Conservation (phyloP, 2,329 filamentous ascomycete genomes). For the Metarhizium guizhouense region DNA sequence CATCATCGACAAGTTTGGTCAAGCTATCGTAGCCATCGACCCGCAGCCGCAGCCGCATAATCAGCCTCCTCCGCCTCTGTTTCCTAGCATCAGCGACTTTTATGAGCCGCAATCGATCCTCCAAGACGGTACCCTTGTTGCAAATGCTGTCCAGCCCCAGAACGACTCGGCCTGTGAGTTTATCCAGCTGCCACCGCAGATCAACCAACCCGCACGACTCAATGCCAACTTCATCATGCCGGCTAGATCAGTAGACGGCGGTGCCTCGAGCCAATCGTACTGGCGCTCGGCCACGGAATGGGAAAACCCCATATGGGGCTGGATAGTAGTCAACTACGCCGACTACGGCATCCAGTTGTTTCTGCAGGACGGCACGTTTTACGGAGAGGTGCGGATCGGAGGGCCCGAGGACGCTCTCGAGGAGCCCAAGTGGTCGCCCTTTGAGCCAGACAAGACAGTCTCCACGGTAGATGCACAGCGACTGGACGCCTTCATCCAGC, state of each 20-base stretch:
- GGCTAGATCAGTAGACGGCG: not conserved
- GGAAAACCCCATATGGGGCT: slow-evolving; percentile 33
- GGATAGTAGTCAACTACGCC: slow-evolving; percentile 32
- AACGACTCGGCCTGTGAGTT: slow-evolving; percentile 20
- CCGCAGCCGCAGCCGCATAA: slow-evolving; percentile 5
- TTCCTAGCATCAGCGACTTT: slow-evolving; percentile 26
- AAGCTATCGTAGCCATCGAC: slow-evolving; percentile 25
- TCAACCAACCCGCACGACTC: slow-evolving; percentile 29
- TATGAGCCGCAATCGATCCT: slow-evolving; percentile 18
- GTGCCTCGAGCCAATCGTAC: not conserved
- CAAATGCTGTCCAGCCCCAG: slow-evolving; percentile 16
- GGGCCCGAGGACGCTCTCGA: slow-evolving; percentile 15
- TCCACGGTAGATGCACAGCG: slow-evolving; percentile 9
- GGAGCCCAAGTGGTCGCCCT: slow-evolving; percentile 25
- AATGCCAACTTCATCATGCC: slow-evolving; percentile 24
- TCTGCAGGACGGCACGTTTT: slow-evolving; percentile 29
- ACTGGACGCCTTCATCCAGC: slow-evolving; percentile 19
- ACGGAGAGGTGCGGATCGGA: slow-evolving; percentile 29
- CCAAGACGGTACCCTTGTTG: slow-evolving; percentile 6
- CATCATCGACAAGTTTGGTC: slow-evolving; percentile 41
- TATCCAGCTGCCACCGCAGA: slow-evolving; percentile 29
- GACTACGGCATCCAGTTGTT: slow-evolving; percentile 34
- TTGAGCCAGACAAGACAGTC: slow-evolving; percentile 8
- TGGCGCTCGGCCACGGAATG: slow-evolving; percentile 19
- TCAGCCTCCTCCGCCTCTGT: slow-evolving; percentile 12